phyloP scores from a whole-genome alignment of 1,139 yeast genomes.

The Candida buenavistaensis region DNA sequence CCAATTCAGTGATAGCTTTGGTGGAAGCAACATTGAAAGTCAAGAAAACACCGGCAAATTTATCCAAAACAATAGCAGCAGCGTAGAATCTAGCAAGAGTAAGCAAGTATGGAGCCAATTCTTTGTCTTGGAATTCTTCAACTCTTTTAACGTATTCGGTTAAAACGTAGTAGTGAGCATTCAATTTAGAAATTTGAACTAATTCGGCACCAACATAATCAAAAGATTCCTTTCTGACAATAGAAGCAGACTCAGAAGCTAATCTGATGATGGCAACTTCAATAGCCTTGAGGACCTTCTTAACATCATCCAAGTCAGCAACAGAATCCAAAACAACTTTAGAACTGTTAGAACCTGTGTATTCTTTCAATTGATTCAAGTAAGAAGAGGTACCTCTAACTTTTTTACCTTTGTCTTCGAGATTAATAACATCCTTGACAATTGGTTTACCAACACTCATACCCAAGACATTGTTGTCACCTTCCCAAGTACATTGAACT shows the following conservation, averaged over 20 bases:
- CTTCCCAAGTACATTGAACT: conserved; percentile 56
- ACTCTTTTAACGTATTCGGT: conserved; percentile 31
- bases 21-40: conserved; percentile 35
- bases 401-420: conserved; percentile 33
- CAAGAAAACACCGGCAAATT: conserved; percentile 42
- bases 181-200: conserved; percentile 58
- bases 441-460: conserved; percentile 49
- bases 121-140: conserved; percentile 19
- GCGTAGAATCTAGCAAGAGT: conserved; percentile 30
- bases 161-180: conserved; percentile 39
- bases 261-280: conserved; percentile 46
- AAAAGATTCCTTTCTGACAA: conserved; percentile 32
- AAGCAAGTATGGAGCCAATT: conserved; percentile 26
- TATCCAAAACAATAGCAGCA: conserved; percentile 34
- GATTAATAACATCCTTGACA: conserved; percentile 34
- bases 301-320: conserved; percentile 31
- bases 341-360: conserved; percentile 21
- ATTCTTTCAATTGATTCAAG: conserved; percentile 37
- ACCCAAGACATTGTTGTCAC: conserved; percentile 51
- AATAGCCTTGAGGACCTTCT: conserved; percentile 36
- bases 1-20: conserved; percentile 33
- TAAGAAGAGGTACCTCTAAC: conserved; percentile 40
- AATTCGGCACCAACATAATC: conserved; percentile 59
- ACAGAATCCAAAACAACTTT: conserved; percentile 26
- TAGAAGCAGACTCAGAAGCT: conserved; percentile 31